phyloP scores from a whole-genome alignment of 2,329 filamentous ascomycete species.

The Scytalidium lignicola region DNA sequence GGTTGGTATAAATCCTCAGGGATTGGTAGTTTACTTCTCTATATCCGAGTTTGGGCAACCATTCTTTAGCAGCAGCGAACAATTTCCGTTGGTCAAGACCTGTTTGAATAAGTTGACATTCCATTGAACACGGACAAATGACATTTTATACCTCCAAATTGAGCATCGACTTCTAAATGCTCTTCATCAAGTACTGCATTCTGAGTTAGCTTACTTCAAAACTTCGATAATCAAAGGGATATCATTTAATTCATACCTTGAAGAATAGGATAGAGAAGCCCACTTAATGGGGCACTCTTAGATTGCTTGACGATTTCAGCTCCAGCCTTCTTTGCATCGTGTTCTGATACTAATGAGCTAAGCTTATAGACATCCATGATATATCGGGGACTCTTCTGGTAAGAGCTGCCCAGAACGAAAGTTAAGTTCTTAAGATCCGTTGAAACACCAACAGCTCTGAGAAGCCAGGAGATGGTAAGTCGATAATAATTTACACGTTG shows the following conservation, averaged over 20 bases:
- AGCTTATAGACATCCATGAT: constrained; percentile 79
- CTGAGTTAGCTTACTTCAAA: no score
- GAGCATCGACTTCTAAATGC: constrained; percentile 76
- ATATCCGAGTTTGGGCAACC: constrained; percentile 82
- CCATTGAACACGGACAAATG: no score
- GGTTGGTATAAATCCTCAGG: no score
- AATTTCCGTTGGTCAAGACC: constrained; percentile 78
- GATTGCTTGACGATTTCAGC: constrained; percentile 94
- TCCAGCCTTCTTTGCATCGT: constrained; percentile 74
- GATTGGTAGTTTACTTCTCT: constrained; percentile 35
- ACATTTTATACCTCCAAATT: constrained; percentile 63
- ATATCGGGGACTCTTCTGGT: constrained; percentile 69
- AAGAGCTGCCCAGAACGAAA: constrained; percentile 80
- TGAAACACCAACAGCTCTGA: no score
- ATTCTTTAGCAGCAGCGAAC: constrained; percentile 79
- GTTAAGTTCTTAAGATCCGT: no score
- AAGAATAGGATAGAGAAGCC: constrained; percentile 78
- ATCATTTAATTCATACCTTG: no score
- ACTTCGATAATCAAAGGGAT: no score
- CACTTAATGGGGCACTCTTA: constrained; percentile 66
- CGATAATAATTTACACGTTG: constrained; percentile 76
- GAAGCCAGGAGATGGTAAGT: no score
- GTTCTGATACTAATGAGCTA: constrained; percentile 17
- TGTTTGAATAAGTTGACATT: no score
- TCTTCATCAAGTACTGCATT: constrained; percentile 91